phyloP scores from a whole-genome alignment of 2,329 filamentous ascomycete genomes.

The Talaromyces sp. region DNA sequence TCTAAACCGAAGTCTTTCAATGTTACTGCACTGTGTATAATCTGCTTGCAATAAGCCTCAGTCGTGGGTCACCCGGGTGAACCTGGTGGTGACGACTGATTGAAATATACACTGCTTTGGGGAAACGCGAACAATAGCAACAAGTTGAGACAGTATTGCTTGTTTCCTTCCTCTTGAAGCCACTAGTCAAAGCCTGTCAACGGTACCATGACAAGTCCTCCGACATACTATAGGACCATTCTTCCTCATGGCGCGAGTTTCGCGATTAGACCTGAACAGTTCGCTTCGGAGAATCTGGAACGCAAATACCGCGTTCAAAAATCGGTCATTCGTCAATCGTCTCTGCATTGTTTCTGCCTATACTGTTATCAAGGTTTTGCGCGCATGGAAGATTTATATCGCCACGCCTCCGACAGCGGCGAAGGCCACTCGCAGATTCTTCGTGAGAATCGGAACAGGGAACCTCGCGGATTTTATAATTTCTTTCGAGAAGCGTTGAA shows the following conservation, averaged over 20 bases:
- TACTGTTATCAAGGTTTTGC: slow-evolving; percentile 18
- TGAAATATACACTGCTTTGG: neutral
- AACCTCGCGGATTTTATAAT: slow-evolving; percentile 15
- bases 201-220: neutral
- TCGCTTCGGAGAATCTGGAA: slow-evolving; percentile 8
- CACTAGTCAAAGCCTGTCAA: neutral
- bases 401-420: slow-evolving; percentile 16
- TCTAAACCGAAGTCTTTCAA: neutral
- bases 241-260: slow-evolving; percentile 11
- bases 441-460: slow-evolving; percentile 17
- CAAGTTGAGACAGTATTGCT: neutral
- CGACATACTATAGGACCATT: slow-evolving; percentile 6
- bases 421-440: slow-evolving; percentile 17
- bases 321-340: slow-evolving; percentile 14
- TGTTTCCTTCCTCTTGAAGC: neutral
- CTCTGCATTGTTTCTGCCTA: slow-evolving; percentile 18
- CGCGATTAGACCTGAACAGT: slow-evolving; percentile 10
- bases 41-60: neutral
- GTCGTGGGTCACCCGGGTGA: neutral
- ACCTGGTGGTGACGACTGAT: neutral
- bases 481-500: slow-evolving; percentile 18
- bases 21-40: slow-evolving; percentile 1
- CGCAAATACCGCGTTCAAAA: slow-evolving; percentile 15
- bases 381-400: slow-evolving; percentile 19
- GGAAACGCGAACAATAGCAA: neutral